A percentile compares a stretch with the other conserved stretches of the same genome.
These are phyloP conservation scores for Fragaria nilgerrensis DNA, from an alignment of 306 rosid genomes.

Conservation along the genomic window DNA sequence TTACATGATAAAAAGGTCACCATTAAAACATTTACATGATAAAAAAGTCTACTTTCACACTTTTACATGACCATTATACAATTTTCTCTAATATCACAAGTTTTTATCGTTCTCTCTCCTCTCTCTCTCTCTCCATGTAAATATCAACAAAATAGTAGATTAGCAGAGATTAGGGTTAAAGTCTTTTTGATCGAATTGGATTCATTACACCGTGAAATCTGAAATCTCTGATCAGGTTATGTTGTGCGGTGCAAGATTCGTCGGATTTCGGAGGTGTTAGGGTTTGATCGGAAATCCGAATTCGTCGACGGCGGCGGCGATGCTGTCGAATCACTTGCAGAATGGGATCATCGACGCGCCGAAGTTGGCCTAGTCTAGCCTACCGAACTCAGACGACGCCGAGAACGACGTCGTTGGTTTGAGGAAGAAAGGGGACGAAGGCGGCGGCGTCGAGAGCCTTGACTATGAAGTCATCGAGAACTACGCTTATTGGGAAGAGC, in stretches of 20 bases:
- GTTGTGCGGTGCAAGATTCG: background rate
- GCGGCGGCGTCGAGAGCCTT: constrained; percentile 70
- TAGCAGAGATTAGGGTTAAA: no score
- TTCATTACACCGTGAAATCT: background rate
- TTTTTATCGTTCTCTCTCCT: no score
- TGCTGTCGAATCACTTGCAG: constrained; percentile 75
- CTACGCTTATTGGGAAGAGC: constrained; percentile 85
- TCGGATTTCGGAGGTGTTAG: constrained; percentile 3
- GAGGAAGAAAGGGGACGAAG: constrained; percentile 62
- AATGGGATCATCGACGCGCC: constrained; percentile 79
- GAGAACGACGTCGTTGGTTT: constrained; percentile 38
- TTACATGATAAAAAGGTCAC: no score
- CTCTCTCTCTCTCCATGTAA: no score
- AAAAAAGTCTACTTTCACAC: no score
- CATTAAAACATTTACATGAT: no score
- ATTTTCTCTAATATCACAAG: no score
- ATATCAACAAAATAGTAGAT: no score
- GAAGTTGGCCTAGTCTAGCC: constrained; percentile 74
- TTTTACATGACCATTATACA: no score
- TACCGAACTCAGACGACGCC: constrained; percentile 58
- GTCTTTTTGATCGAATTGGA: background rate
- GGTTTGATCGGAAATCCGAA: constrained; percentile 18
- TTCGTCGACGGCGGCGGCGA: constrained; percentile 24
- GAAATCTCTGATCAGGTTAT: constrained; percentile 12
- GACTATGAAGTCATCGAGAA: constrained; percentile 96